Evolutionary conservation across 2,329 filamentous ascomycete genomes (phyloP).

Genomic region (Diaporthe batatas): DNA sequence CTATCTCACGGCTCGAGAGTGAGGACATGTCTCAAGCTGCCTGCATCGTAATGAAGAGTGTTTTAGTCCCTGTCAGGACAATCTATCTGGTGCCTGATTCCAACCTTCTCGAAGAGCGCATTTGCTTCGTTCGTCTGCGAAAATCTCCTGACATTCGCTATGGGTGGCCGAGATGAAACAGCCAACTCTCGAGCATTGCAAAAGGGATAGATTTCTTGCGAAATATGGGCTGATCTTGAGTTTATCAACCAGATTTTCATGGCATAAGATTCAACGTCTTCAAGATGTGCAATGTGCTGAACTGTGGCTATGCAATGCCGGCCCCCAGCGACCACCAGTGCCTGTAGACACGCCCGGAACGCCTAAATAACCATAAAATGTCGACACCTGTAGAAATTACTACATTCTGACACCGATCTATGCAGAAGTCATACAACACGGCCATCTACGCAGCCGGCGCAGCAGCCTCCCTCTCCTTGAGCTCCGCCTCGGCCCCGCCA

Average conservation of each 20-base stretch:
- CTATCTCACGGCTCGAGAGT: not conserved
- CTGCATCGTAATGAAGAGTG: not conserved
- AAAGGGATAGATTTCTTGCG: not conserved
- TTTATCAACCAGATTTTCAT: too few relatives aligned
- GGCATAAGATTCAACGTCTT: not conserved
- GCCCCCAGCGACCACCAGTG: constrained; percentile 18
- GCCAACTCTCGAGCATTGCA: too few relatives aligned
- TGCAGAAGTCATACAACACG: constrained; percentile 37
- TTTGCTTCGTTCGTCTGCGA: too few relatives aligned
- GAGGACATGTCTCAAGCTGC: not conserved
- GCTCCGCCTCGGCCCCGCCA: constrained; percentile 42
- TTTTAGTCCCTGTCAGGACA: not conserved
- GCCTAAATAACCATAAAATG: constrained; percentile 6
- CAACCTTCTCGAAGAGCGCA: too few relatives aligned
- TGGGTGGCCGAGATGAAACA: too few relatives aligned
- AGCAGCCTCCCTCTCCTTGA: constrained; percentile 42
- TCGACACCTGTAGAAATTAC: not conserved
- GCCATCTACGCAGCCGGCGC: not conserved
- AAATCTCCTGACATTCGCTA: too few relatives aligned
- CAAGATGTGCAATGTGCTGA: not conserved
- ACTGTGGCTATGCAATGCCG: constrained; percentile 27
- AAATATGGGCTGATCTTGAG: not conserved
- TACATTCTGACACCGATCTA: not conserved
- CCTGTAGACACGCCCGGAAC: constrained; percentile 1
- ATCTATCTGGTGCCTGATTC: too few relatives aligned